These are phyloP conservation scores for Oxyria digyna DNA, from an alignment of 148 eudicot genomes.

Conservation along the genomic window DNA sequence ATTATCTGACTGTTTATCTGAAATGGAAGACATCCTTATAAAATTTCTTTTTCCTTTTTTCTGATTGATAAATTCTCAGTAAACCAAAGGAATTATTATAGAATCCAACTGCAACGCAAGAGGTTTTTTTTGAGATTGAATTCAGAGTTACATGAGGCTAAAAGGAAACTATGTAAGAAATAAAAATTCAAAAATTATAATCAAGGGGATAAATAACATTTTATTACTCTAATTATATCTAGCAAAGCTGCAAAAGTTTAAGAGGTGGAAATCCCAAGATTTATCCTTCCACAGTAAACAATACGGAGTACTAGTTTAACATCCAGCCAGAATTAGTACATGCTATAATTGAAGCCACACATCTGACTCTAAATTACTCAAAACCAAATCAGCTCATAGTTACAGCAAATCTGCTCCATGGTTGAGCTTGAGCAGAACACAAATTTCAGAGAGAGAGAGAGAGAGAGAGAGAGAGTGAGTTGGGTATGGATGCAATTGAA, in stretches of 20 bases:
- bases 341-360: constrained; percentile 1
- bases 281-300: background rate
- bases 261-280: constrained; percentile 9
- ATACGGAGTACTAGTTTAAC: background rate
- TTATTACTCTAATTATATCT: background rate
- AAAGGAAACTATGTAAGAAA: background rate
- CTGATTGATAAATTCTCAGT: background rate
- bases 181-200: background rate
- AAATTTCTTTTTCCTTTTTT: background rate
- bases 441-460: background rate
- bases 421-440: background rate
- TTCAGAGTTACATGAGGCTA: background rate
- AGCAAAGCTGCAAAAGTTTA: constrained; percentile 3
- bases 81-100: background rate
- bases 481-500: background rate
- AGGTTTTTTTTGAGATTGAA: no score
- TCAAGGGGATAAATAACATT: background rate
- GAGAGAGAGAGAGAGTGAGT: background rate
- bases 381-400: background rate
- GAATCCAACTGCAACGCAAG: background rate
- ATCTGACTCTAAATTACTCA: background rate
- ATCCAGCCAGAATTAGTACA: background rate
- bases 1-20: background rate
- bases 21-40: background rate
- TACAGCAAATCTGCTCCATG: background rate